phyloP scores from a whole-genome alignment of 176 grass and related monocot species.

The Cenchrus americanus region DNA sequence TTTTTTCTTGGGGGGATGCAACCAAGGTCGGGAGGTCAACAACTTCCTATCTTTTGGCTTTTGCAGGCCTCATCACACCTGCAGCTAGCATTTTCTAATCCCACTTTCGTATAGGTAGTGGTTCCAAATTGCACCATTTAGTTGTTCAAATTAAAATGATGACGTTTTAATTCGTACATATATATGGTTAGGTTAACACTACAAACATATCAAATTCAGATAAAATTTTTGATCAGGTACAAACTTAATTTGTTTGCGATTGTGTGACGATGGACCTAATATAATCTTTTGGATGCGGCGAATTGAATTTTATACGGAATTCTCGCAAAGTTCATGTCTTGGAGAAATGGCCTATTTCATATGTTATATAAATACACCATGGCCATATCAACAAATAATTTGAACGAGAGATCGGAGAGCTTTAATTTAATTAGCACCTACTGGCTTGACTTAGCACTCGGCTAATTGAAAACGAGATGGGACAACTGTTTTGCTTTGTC shows the following conservation, averaged over 20 bases:
- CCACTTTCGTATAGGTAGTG: neutral
- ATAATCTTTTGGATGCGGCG: no score
- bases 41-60: conserved; percentile 12
- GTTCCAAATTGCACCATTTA: neutral
- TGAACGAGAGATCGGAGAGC: neutral
- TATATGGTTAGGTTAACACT: neutral
- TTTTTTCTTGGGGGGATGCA: conserved; percentile 6
- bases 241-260: no score
- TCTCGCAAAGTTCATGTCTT: no score
- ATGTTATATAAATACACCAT: neutral
- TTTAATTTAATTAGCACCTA: neutral
- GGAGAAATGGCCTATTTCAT: neutral
- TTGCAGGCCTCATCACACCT: neutral
- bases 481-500: conserved; percentile 34
- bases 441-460: neutral
- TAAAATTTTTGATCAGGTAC: no score
- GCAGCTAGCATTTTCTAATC: neutral
- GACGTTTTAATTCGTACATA: neutral
- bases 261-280: no score
- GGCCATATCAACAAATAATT: no score
- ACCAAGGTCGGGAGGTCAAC: conserved; percentile 47
- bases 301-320: no score
- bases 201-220: neutral
- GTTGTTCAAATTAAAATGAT: neutral
- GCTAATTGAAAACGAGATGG: neutral